Conservation (phyloP, 2,329 filamentous ascomycete species). For the Colletotrichum sp. region DNA sequence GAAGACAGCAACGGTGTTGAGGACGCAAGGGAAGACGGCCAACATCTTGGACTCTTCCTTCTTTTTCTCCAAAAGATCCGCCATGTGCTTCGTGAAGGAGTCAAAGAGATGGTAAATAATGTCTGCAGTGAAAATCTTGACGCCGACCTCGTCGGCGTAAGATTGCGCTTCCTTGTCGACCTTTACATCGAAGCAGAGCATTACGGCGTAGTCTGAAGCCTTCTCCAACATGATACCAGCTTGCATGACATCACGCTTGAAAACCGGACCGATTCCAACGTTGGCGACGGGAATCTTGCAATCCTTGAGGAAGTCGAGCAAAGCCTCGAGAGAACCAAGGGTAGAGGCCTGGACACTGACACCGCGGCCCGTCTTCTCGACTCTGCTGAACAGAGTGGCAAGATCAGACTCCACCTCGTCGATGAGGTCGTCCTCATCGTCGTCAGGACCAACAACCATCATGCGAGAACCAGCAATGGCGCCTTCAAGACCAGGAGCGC, state of each 20-base stretch:
- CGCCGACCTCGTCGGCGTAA: conserved; percentile 91
- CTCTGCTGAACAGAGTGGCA: conserved; percentile 86
- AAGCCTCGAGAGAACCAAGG: conserved; percentile 91
- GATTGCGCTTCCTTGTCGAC: conserved; percentile 93
- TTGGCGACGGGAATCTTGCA: conserved; percentile 98
- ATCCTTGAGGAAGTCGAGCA: conserved; percentile 93
- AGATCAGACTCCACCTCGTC: conserved; percentile 97
- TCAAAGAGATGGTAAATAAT: conserved; percentile 99
- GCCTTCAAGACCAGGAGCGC: conserved; percentile 91
- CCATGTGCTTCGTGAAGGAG: conserved; percentile 94
- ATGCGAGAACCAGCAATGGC: conserved; percentile 96
- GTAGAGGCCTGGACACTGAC: conserved; percentile 98
- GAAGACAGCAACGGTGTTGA: conserved; percentile 90
- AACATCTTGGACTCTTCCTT: conserved; percentile 96
- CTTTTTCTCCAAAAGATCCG: conserved; percentile 82
- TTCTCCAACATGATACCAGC: conserved; percentile 97
- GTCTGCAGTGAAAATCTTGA: conserved; percentile 98
- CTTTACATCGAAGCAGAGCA: conserved; percentile 99
- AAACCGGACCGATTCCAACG: conserved; percentile 96
- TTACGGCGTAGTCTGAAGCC: conserved; percentile 92
- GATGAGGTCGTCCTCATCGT: conserved; percentile 95
- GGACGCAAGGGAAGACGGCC: conserved; percentile 95
- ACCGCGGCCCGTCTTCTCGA: conserved; percentile 90
- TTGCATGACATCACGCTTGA: conserved; percentile 97
- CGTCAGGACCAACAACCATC: conserved; percentile 90